Evolutionary conservation across 768 basidiomycete species (phyloP), one percentile per base, ranked within the genome.

Genomic region (Hygrophorus pudorinus): DNA sequence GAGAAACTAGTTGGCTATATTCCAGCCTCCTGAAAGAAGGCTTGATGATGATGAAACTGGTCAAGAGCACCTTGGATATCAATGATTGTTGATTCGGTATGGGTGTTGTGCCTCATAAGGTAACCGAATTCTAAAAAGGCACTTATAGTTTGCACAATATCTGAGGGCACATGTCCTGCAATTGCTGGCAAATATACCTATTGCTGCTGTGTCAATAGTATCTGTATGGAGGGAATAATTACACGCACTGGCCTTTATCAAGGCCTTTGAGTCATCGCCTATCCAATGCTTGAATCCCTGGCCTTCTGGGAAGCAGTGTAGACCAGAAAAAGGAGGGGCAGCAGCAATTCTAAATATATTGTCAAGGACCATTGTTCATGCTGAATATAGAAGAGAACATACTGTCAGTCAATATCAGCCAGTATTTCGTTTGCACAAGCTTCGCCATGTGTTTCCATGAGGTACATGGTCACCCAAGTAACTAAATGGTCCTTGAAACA

Each of bases 401-500:
- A 41, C 39, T 21, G 39, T 5, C 20, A 21, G 20, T 64, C 60
- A 38, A 64, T 65, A 18, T 66, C 64, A 14, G 42, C 50, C 17
- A 66, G 39, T 12, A 64, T 57, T 30, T 44, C 28, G 1, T 48
- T 38, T 5, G 56, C 62, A 2, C 30, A 9, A 1, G 13, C 12
- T 40, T 50, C 35, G 1, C 47, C 48, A 32, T 62, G 51, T 12
- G 30, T 42, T 2, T 32, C 9, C 11, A 48, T 34, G 0, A 67
- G 41, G 40, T 62, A 66, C 18, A 52, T 37, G 1, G 30, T 47
- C 0, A 66, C 55, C 65, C 65, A 66, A 1, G 43, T 43, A 1
- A 67, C 60, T 3, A 67, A 46, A 40, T 67, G 65, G 31, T 66
- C 65, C 45, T 66, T 67, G n/a, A n/a, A n/a, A n/a, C n/a, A n/a